phyloP scores from a whole-genome alignment of 192 early-diverging fungal species.

The Coemansia sp. region DNA sequence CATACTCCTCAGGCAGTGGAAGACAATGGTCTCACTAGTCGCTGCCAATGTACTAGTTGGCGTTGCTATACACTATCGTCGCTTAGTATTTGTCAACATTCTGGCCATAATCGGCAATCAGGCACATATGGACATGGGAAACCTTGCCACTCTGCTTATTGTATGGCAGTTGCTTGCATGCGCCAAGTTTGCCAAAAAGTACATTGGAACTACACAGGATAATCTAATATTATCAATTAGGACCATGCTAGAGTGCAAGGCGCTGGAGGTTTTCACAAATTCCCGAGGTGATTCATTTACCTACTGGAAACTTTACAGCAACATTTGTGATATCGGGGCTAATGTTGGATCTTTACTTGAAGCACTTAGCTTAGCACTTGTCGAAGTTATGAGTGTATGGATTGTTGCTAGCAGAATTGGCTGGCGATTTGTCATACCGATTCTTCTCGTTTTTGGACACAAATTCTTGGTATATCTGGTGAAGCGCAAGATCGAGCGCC shows the following conservation, averaged over 20 bases:
- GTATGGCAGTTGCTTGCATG: neutral
- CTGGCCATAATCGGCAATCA: neutral
- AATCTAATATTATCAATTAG: neutral
- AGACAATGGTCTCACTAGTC: neutral
- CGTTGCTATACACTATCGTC: neutral
- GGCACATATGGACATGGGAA: neutral
- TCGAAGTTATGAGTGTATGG: constrained; percentile 17
- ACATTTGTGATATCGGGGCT: neutral
- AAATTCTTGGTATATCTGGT: constrained; percentile 9
- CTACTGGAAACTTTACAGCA: too few relatives aligned
- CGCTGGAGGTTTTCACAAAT: neutral
- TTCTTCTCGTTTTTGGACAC: constrained; percentile 15
- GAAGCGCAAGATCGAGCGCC: neutral
- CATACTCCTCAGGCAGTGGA: neutral
- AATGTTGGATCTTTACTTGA: neutral
- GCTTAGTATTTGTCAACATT: neutral
- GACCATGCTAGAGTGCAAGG: neutral
- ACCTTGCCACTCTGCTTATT: neutral
- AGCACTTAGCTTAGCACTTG: neutral
- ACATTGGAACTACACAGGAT: neutral
- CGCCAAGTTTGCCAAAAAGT: neutral
- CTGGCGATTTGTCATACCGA: constrained; percentile 31
- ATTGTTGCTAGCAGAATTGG: constrained; percentile 28
- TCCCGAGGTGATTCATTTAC: too few relatives aligned
- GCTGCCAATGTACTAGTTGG: neutral